Base-by-base conservation (phyloP, 164 flowering plant species). In the Tetracentron sinense region DNA sequence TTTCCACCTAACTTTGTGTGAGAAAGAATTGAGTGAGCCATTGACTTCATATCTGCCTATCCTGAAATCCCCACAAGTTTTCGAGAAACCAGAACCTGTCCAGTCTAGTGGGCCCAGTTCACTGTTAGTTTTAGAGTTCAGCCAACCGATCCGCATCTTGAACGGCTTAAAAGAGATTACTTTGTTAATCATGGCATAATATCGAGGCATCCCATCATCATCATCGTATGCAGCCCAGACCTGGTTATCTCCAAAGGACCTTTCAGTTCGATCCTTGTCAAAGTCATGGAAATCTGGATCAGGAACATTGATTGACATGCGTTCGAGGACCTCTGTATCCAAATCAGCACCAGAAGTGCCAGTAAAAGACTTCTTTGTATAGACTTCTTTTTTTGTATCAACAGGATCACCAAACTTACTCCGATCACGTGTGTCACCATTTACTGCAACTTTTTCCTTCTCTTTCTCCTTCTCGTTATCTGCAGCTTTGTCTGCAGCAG, bases 281-380 rank as follows among this genome's bases (percentile, higher is more conserved):
- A 80, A 75, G 66, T 80, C 81, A 61, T 77, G 75, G 62, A 80
- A 80, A 57, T 80, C 77, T 28, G 83, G 70, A 66, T 75, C 79
- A 26, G 73, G 74, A 33, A 71, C 74, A 50, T 25, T 50, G 62
- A 64, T 70, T 5, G 59, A 42, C 51, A 56, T 27, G 10, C 30
- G 16, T 29, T 55, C 44, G 29, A 22, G 7, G 8, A 46, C 25
- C n/a, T 53, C 31, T 2, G n/a, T 27, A 53, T 26, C 33, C 6
- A 19, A 53, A 53, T 26, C 30, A 53, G 17, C 31, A 53, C 56
- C 27, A 50, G 74, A 58, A 54, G 51, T 53, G 20, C 55, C 55
- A 47, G 57, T 30, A 20, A 61, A 30, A 22, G 42, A 27, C 56
- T 53, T 53, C 14, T 26, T 15, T 26, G 56, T 12, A 11, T 26